A percentile compares a stretch with the other conserved stretches of the same genome.
Evolutionary conservation across 2,329 filamentous ascomycete species (phyloP).

Genomic region (Stagonosporopsis vannaccii): DNA sequence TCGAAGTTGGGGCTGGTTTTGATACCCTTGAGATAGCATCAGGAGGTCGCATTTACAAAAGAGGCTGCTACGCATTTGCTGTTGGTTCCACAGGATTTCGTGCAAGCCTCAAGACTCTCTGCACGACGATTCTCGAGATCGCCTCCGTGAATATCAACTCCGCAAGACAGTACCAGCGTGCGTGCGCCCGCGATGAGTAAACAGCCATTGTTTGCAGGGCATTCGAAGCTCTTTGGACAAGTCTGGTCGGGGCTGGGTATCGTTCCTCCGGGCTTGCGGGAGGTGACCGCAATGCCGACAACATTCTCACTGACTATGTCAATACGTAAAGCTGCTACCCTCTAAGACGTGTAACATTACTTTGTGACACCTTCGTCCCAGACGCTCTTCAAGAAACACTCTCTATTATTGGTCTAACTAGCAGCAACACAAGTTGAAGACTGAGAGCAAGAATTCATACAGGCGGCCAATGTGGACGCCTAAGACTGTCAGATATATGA

Average conservation of each 20-base stretch:
- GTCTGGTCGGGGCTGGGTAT: background rate
- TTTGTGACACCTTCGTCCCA: background rate
- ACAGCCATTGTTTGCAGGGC: background rate
- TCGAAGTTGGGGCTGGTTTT: background rate
- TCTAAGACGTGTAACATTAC: background rate
- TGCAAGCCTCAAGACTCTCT: background rate
- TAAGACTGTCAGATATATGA: background rate
- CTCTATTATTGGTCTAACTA: background rate
- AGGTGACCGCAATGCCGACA: background rate
- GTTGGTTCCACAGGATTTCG: background rate
- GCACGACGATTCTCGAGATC: background rate
- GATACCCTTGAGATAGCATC: constrained; percentile 7
- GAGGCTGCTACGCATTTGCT: constrained; percentile 3
- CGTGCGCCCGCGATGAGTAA: background rate
- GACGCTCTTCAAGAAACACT: constrained; percentile 1
- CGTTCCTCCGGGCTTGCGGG: background rate
- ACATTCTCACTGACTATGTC: background rate
- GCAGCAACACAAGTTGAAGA: background rate
- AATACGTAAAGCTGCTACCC: background rate
- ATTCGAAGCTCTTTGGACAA: background rate
- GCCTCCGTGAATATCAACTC: constrained; percentile 1
- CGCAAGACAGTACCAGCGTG: background rate
- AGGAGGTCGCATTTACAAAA: background rate
- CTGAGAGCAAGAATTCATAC: background rate
- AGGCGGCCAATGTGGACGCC: background rate